Evolutionary conservation across 805 yeast genomes (phyloP).

Genomic region (Pichia scutulata): DNA sequence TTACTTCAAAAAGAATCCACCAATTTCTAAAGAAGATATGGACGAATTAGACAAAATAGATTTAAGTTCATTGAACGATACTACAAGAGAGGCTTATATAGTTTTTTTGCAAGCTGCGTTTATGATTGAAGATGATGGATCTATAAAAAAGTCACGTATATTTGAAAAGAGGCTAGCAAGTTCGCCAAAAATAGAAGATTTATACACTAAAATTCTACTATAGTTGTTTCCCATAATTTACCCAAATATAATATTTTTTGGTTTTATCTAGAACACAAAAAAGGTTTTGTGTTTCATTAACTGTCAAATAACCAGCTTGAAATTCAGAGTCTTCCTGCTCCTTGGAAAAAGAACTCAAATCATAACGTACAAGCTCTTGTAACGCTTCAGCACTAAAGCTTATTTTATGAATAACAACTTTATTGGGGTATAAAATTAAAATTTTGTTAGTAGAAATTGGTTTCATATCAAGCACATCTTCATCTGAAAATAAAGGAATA

Average conservation of each 20-base stretch:
- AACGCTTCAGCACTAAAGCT: background rate
- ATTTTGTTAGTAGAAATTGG: background rate
- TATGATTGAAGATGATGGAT: conserved; percentile 13
- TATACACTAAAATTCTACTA: background rate
- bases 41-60: conserved; percentile 11
- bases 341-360: conserved; percentile 2
- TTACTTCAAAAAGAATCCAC: conserved; percentile 12
- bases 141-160: conserved; percentile 7
- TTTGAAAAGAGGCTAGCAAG: conserved; percentile 7
- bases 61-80: background rate
- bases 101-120: conserved; percentile 12
- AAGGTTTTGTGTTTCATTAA: conserved; percentile 25
- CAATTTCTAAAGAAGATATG: conserved; percentile 15
- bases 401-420: background rate
- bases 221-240: background rate
- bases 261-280: conserved; percentile 36
- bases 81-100: conserved; percentile 12
- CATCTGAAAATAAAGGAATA: background rate
- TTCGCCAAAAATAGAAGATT: conserved; percentile 3
- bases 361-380: background rate
- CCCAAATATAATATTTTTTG: conserved; percentile 30
- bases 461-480: background rate
- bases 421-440: background rate
- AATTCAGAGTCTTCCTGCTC: conserved; percentile 7
- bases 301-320: conserved; percentile 28